Conservation (phyloP, 2,329 filamentous ascomycete species). For the Trichoderma pleuroti region DNA sequence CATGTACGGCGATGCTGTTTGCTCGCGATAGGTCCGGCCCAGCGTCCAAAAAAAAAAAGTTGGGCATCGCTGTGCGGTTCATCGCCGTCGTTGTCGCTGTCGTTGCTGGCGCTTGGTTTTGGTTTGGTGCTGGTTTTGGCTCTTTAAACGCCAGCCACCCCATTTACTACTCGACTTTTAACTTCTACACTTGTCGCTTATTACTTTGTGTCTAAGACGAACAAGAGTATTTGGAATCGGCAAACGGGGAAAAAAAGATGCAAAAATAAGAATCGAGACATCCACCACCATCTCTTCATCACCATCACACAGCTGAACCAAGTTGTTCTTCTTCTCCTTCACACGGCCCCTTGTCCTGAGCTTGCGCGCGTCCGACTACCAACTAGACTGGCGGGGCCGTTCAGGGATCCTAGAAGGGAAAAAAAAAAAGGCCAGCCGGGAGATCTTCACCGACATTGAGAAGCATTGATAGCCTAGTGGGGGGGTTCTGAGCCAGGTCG, state of each 20-base stretch:
- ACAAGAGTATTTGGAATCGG: not conserved
- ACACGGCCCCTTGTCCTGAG: slow-evolving; percentile 17
- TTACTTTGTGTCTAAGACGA: not conserved
- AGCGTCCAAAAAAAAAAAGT: too few species aligned
- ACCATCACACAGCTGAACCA: not conserved
- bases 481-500: not conserved
- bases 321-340: not conserved
- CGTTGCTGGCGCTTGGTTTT: not conserved
- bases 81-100: not conserved
- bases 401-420: slow-evolving; percentile 14
- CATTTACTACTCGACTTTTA: not conserved
- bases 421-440: slow-evolving; percentile 9
- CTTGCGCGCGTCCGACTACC: not conserved
- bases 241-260: not conserved
- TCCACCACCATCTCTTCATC: not conserved
- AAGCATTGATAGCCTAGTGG: slow-evolving; percentile 14
- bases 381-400: slow-evolving; percentile 17
- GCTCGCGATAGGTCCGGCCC: slow-evolving; percentile 10
- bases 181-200: not conserved
- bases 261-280: not conserved
- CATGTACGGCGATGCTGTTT: not conserved
- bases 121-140: not conserved
- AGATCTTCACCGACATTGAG: slow-evolving; percentile 23
- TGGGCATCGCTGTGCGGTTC: not conserved
- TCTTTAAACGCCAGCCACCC: not conserved